Base-by-base conservation (phyloP, 140 eudicot species). In the Erigeron philadelphicus region DNA sequence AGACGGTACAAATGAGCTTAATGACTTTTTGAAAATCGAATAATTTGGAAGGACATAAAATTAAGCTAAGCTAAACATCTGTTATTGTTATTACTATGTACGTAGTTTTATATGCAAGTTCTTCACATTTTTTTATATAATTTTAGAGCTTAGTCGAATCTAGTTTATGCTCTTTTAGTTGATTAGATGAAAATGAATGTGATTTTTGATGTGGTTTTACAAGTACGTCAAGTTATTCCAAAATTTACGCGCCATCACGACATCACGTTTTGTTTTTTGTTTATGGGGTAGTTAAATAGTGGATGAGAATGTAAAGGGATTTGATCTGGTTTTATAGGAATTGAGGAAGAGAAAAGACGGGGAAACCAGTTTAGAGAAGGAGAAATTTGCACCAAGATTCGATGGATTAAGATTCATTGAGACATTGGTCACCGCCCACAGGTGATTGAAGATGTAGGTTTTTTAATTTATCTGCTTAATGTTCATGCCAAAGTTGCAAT, bases 371-470 rank as follows among this genome's bases (percentile, higher is more conserved):
- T 40, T 71, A 8, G 82, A 48, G 82, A 78, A 75, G 81, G 86
- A 73, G 35, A 80, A 72, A 56, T 86, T 74, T 53, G 82, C 79
- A 7, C 95, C 89, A 0, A 84, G 81, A 55, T 81, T 86, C 23
- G 89, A 86, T 63, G 90, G 89, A 1, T 72, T 86, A 76, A 84
- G 89, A 80, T 84, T 86, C 87, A 81, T 86, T 64, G 95, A 86
- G 83, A 86, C 95, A 1, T 80, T 86, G 78, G 84, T 86, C 67
- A 86, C 95, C 19, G 95, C 95, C 41, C 90, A 85, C 84, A 67
- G 79, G 72, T 85, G 87, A 85, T 12, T 10, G 71, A 41, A 15
- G 72, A 17, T 48, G 52, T 11, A 64, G 45, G 52, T 53, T 64
- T 74, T 43, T 18, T 0, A 21, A 55, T 3, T 12, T 69, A 9